Percentiles rank a stretch among this genome's conserved stretches.
Conservation (phyloP, 192 early-diverging fungal species). For the Radiomyces spectabilis region DNA sequence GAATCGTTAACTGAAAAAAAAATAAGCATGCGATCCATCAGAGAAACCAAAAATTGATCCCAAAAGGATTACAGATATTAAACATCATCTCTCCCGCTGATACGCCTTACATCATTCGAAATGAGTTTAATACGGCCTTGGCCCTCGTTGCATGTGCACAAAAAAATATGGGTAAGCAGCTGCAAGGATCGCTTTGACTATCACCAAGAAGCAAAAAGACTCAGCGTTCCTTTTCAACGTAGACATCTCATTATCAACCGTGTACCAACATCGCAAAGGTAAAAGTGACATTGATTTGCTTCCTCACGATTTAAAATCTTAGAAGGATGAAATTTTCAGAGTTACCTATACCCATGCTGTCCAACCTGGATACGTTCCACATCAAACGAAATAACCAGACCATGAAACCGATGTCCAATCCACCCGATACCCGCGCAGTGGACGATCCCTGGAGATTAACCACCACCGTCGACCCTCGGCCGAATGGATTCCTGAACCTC, state of each 20-base stretch:
- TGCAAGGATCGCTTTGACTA: too few relatives aligned
- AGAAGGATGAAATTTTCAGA: slow-evolving; percentile 19
- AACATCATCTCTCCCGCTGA: too few relatives aligned
- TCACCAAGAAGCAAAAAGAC: not conserved
- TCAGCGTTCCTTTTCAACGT: not conserved
- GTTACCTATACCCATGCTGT: slow-evolving; percentile 52
- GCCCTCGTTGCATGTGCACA: slow-evolving; percentile 67
- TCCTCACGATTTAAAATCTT: not conserved
- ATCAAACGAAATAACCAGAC: slow-evolving; percentile 13
- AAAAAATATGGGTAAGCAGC: slow-evolving; percentile 61
- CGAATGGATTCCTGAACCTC: not conserved
- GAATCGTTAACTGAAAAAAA: not conserved
- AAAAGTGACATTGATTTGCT: slow-evolving; percentile 3
- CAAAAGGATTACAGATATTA: not conserved
- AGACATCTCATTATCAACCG: slow-evolving; percentile 56
- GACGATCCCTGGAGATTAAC: slow-evolving; percentile 14
- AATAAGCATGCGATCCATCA: not conserved
- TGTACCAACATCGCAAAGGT: slow-evolving; percentile 61
- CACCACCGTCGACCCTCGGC: not conserved
- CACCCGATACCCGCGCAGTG: not conserved
- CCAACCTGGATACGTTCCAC: slow-evolving; percentile 47
- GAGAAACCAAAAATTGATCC: slow-evolving; percentile 1
- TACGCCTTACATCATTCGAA: slow-evolving; percentile 37
- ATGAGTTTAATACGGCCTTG: slow-evolving; percentile 66
- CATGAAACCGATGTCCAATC: not conserved